Percentiles rank a stretch among this genome's conserved stretches.
These are phyloP conservation scores for Penicillium sp. DNA, from an alignment of 2,329 filamentous ascomycete genomes.

Conservation along the genomic window DNA sequence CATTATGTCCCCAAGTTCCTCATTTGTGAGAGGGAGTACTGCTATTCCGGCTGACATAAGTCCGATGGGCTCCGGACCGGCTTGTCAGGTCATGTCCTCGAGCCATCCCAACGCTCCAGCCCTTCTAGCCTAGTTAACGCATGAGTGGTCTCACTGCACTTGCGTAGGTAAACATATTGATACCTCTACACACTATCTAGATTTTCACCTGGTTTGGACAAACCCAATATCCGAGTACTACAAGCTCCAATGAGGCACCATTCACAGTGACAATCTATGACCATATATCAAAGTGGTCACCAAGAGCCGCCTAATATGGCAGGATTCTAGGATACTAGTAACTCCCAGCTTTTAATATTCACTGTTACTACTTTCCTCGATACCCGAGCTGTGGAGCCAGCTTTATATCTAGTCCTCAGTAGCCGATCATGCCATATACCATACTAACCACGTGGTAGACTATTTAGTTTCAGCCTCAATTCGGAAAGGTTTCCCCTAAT, in stretches of 20 bases:
- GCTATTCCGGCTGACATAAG: background rate
- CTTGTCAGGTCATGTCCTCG: background rate
- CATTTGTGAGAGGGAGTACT: background rate
- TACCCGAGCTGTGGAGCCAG: background rate
- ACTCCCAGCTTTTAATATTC: background rate
- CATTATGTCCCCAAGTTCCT: background rate
- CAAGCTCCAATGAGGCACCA: background rate
- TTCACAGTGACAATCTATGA: background rate
- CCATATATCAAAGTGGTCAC: background rate
- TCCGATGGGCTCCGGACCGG: background rate
- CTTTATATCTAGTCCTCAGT: background rate
- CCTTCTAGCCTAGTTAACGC: background rate
- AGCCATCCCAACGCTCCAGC: background rate
- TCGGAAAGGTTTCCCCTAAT: background rate
- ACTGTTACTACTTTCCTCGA: background rate
- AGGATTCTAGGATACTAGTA: background rate
- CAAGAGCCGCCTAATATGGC: background rate
- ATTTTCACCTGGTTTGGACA: no score
- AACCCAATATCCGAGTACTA: no score
- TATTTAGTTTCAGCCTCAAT: background rate
- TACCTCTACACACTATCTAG: background rate
- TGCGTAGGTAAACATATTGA: background rate
- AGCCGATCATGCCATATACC: background rate
- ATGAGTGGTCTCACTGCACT: background rate
- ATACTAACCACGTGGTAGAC: background rate